Percentiles rank a stretch among this genome's conserved stretches.
Conservation (phyloP, 192 early-diverging fungal genomes). For the Coemansia sp. region DNA sequence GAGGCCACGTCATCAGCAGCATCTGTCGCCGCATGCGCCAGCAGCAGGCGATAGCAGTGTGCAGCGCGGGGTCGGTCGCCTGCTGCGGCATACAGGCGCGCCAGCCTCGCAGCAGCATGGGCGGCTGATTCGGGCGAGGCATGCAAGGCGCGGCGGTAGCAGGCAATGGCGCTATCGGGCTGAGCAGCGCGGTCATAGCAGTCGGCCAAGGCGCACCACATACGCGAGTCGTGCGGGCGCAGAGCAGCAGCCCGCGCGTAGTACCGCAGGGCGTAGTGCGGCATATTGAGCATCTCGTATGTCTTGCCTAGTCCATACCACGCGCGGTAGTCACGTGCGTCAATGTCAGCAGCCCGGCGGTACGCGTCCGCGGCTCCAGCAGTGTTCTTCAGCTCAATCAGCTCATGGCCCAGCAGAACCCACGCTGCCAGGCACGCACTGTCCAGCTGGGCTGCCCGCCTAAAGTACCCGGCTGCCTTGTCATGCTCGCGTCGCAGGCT, state of each 20-base stretch:
- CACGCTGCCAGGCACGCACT: slow-evolving; percentile 76
- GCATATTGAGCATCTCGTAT: slow-evolving; percentile 85
- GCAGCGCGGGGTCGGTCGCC: slow-evolving; percentile 60
- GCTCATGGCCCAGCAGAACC: slow-evolving; percentile 96
- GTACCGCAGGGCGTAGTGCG: slow-evolving; percentile 81
- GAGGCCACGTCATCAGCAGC: slow-evolving; percentile 44
- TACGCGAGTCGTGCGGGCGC: slow-evolving; percentile 79
- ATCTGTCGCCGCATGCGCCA: slow-evolving; percentile 40
- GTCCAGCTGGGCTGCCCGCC: slow-evolving; percentile 81
- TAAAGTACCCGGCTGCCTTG: slow-evolving; percentile 86
- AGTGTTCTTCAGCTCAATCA: slow-evolving; percentile 88
- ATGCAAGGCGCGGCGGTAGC: slow-evolving; percentile 73
- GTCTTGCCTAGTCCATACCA: slow-evolving; percentile 94
- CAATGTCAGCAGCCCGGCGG: slow-evolving; percentile 79
- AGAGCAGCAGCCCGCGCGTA: slow-evolving; percentile 75
- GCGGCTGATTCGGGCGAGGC: slow-evolving; percentile 64
- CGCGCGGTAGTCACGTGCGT: slow-evolving; percentile 80
- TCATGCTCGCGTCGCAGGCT: slow-evolving; percentile 76
- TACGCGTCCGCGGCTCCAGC: slow-evolving; percentile 91
- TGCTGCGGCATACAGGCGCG: slow-evolving; percentile 61
- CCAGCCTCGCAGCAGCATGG: slow-evolving; percentile 61
- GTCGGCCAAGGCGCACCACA: slow-evolving; percentile 80
- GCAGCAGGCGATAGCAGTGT: slow-evolving; percentile 60
- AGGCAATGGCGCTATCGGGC: slow-evolving; percentile 66
- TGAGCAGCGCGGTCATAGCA: slow-evolving; percentile 67